Conservation (phyloP, 2,329 filamentous ascomycete species). For the Trichophyton benhamiae region DNA sequence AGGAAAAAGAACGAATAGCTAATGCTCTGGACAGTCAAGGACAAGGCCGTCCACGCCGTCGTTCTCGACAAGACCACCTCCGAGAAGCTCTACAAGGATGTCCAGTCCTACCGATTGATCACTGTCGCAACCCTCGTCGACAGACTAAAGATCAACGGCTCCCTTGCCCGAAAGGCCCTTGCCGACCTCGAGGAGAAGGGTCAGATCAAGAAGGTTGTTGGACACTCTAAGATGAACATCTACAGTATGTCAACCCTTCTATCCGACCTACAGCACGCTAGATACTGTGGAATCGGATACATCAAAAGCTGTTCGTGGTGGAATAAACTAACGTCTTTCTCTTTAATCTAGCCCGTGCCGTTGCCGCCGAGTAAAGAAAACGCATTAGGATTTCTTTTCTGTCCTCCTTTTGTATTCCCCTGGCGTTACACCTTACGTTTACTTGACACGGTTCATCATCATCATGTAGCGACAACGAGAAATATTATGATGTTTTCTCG, state of each 20-base stretch:
- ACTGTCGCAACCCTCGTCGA: slow-evolving; percentile 98
- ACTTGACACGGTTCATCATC: slow-evolving; percentile 6
- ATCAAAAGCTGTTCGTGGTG: not conserved
- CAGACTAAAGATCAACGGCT: slow-evolving; percentile 99
- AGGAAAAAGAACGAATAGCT: slow-evolving; percentile 8
- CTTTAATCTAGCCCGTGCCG: slow-evolving; percentile 28
- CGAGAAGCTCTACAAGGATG: slow-evolving; percentile 99
- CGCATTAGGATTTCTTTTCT: slow-evolving; percentile 17
- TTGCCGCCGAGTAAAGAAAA: slow-evolving; percentile 33
- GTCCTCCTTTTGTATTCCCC: slow-evolving; percentile 21
- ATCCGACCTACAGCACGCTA: not conserved
- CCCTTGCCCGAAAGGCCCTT: slow-evolving; percentile 78
- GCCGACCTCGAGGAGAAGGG: slow-evolving; percentile 95
- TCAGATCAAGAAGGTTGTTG: slow-evolving; percentile 93
- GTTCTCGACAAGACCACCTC: slow-evolving; percentile 95
- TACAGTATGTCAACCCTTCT: slow-evolving; percentile 58
- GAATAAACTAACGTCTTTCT: not conserved
- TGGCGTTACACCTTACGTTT: slow-evolving; percentile 13
- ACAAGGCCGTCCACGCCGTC: slow-evolving; percentile 99
- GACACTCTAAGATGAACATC: slow-evolving; percentile 95
- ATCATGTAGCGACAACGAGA: slow-evolving; percentile 5
- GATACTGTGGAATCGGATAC: too few relatives aligned
- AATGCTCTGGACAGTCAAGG: slow-evolving; percentile 69
- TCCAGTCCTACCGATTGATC: slow-evolving; percentile 99
- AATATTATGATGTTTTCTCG: slow-evolving; percentile 1